A percentile compares a stretch with the other conserved stretches of the same genome.
phyloP scores from a whole-genome alignment of 2,329 filamentous ascomycete genomes.

The Simplicillium aogashimaense region DNA sequence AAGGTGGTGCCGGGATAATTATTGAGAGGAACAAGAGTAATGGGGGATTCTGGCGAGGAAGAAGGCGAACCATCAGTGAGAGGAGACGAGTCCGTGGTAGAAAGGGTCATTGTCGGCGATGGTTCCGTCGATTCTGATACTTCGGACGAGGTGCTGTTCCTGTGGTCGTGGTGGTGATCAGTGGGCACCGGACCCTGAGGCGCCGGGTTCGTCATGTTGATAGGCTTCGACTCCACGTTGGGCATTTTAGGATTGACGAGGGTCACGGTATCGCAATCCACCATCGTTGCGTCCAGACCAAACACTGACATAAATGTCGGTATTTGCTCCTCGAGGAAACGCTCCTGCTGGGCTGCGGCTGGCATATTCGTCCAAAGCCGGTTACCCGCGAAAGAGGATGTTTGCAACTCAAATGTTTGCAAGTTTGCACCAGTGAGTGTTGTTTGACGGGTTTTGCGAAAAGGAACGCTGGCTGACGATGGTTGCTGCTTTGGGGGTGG shows the following conservation, averaged over 20 bases:
- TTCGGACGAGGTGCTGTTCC: constrained; percentile 69
- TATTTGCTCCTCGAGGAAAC: constrained; percentile 60
- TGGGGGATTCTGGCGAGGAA: constrained; percentile 83
- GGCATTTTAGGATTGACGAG: constrained; percentile 44
- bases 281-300: constrained; percentile 47
- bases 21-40: constrained; percentile 61
- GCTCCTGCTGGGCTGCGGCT: constrained; percentile 45
- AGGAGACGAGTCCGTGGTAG: constrained; percentile 84
- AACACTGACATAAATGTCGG: constrained; percentile 70
- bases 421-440: neutral
- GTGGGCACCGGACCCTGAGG: constrained; percentile 28
- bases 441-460: too few relatives aligned
- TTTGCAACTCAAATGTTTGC: neutral
- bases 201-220: constrained; percentile 24
- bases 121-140: constrained; percentile 81
- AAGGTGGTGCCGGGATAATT: constrained; percentile 57
- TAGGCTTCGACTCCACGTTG: constrained; percentile 31
- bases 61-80: constrained; percentile 85
- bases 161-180: constrained; percentile 60
- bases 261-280: constrained; percentile 42
- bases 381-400: neutral
- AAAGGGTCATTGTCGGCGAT: constrained; percentile 88
- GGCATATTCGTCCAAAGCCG: constrained; percentile 37
- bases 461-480: too few relatives aligned
- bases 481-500: too few relatives aligned